Evolutionary conservation across 306 rosid species (phyloP), one percentile per base, ranked within the genome.

Genomic region (Potentilla sterilis): DNA sequence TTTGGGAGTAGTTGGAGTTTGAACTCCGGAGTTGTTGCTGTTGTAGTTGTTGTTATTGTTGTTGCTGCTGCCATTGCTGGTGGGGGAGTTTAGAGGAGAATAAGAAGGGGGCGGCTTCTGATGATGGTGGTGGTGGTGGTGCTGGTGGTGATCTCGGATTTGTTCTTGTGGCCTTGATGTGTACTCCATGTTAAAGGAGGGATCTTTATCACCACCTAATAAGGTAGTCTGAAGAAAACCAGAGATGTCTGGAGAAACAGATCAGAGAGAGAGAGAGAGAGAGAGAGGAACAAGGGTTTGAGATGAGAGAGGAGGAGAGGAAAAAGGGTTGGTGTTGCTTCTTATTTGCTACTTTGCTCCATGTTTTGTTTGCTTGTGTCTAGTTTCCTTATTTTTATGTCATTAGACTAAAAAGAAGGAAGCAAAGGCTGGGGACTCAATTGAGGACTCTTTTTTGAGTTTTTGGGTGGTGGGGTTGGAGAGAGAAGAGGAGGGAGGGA

Each of bases 61-160:
- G 70, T 43, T 76, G 22, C 81, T 73, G 67, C 83, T 87, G 67
- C 78, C 89, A 83, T 84, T 91, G 87, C 87, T 89, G 69, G 54
- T 90, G 35, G 93, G 94, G 28, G 96, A 90, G 84, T 84, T 88
- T 68, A 78, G 77, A 4, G 89, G 84, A 64, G 92, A 80, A 5
- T 67, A 54, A 3, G 74, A 46, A 34, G 76, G 75, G 38, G 86
- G 88, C 79, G 81, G 86, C 68, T 89, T 81, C 86, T 82, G 47
- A 28, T 47, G 64, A 24, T 24, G 21, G 9, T 51, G 67, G 18
- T 59, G 67, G 18, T 59, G 63, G 4, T 22, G 34, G 7, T 57
- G 67, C 28, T 28, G 28, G 15, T 63, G 46, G 21, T 65, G 47
- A 18, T 65, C 69, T 65, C 69, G 18, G 47, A 43, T 65, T 65